These are phyloP conservation scores for Pleurotus pulmonarius DNA, from an alignment of 768 basidiomycete species.

Conservation along the genomic window DNA sequence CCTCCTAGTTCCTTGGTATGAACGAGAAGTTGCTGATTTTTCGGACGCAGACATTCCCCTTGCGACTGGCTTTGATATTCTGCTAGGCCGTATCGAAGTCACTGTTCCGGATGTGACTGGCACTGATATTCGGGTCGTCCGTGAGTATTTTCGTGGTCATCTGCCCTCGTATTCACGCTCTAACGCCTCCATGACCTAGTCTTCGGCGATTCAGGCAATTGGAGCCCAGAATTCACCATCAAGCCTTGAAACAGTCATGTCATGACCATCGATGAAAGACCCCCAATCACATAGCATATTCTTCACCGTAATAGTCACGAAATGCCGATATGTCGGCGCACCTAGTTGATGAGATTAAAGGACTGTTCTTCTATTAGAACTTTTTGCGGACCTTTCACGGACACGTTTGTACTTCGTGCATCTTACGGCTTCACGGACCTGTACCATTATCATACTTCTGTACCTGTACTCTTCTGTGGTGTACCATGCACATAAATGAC, in stretches of 20 bases:
- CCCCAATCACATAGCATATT: not conserved
- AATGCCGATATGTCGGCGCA: too few relatives aligned
- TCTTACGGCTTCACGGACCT: not conserved
- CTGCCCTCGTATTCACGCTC: not conserved
- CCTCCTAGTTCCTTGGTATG: not conserved
- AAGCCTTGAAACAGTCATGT: not conserved
- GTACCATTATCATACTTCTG: not conserved
- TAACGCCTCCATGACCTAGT: conserved; percentile 24
- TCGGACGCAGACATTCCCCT: conserved; percentile 13
- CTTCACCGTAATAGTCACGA: too few relatives aligned
- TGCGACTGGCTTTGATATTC: conserved; percentile 33
- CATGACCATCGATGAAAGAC: not conserved
- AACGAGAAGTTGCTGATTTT: not conserved
- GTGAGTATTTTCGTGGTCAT: conserved; percentile 25
- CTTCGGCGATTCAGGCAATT: conserved; percentile 49
- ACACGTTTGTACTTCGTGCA: not conserved
- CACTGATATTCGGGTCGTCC: conserved; percentile 31
- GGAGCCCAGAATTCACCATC: conserved; percentile 24
- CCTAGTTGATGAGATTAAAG: not conserved
- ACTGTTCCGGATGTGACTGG: conserved; percentile 31
- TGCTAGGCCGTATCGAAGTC: conserved; percentile 27
- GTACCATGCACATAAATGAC: not conserved
- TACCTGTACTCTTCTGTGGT: not conserved
- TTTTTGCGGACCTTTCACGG: not conserved
- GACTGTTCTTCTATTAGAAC: not conserved